These are phyloP conservation scores for Astrocystis sublimbata DNA, from an alignment of 495 filamentous ascomycete genomes.

Conservation along the genomic window DNA sequence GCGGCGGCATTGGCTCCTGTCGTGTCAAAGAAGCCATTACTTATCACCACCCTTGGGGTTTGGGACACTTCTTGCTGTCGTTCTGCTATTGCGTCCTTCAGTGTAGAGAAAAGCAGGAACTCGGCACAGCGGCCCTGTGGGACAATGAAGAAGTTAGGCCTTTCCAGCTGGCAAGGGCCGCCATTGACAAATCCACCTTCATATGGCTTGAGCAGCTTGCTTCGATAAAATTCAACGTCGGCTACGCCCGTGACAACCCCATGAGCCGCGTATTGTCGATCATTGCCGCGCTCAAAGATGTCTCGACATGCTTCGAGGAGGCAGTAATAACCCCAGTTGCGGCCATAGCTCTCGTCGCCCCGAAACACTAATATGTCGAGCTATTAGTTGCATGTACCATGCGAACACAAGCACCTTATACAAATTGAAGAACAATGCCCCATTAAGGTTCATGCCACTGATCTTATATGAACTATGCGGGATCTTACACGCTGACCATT, in stretches of 20 bases:
- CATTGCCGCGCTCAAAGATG: slow-evolving; percentile 11
- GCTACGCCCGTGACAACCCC: slow-evolving; percentile 5
- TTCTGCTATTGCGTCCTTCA: neutral
- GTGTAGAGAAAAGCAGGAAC: slow-evolving; percentile 11
- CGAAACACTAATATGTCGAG: slow-evolving; percentile 1
- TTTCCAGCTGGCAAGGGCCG: slow-evolving; percentile 9
- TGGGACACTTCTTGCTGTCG: neutral
- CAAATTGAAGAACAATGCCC: neutral
- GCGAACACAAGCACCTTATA: neutral
- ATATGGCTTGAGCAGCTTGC: neutral
- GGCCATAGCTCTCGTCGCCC: slow-evolving; percentile 18
- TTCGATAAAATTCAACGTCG: slow-evolving; percentile 12
- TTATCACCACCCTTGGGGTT: slow-evolving; percentile 1
- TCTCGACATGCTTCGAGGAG: slow-evolving; percentile 16
- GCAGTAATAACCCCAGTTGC: slow-evolving; percentile 19
- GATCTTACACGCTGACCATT: slow-evolving; percentile 17
- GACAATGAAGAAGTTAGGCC: slow-evolving; percentile 15
- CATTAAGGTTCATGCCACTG: neutral
- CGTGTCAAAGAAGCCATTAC: slow-evolving; percentile 20
- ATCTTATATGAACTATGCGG: neutral
- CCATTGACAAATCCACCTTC: slow-evolving; percentile 19
- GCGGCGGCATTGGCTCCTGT: slow-evolving; percentile 14
- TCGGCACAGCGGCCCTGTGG: slow-evolving; percentile 21
- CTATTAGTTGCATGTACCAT: slow-evolving; percentile 9
- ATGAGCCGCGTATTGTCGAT: slow-evolving; percentile 7